Evolutionary conservation across 2,329 filamentous ascomycete genomes (phyloP).

Genomic region (Neofusicoccum umdonicola): DNA sequence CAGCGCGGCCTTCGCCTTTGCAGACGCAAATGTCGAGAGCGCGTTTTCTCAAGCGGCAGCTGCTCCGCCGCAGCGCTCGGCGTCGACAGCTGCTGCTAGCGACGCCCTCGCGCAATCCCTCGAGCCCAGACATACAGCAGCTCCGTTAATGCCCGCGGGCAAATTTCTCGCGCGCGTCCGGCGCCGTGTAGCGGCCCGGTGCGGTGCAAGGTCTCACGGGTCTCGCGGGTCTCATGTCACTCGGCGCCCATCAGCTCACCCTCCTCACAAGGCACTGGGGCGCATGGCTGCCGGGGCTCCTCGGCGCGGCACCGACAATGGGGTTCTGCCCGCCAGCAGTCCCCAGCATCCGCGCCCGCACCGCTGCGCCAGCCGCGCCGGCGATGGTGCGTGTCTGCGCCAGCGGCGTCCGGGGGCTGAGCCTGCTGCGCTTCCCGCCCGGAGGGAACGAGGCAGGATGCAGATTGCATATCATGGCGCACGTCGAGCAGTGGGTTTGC

Average conservation of each 20-base stretch:
- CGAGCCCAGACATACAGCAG: not conserved
- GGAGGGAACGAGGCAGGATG: not conserved
- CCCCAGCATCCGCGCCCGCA: not conserved
- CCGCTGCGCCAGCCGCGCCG: not conserved
- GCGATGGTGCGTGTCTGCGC: not conserved
- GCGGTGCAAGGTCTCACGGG: not conserved
- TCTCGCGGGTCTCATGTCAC: not conserved
- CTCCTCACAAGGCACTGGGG: not conserved
- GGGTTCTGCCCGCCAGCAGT: not conserved
- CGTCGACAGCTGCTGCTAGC: not conserved
- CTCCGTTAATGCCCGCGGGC: not conserved
- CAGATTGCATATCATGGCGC: not conserved
- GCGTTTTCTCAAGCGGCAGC: not conserved
- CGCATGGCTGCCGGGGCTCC: not conserved
- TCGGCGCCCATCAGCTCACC: not conserved
- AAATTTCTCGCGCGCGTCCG: not conserved
- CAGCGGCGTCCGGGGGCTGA: not conserved
- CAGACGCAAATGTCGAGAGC: not conserved
- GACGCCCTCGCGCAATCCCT: not conserved
- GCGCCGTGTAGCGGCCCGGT: conserved; percentile 8
- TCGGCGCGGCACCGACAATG: conserved; percentile 4
- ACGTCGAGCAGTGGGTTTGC: not conserved
- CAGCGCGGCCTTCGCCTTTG: not conserved
- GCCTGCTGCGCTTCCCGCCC: not conserved
- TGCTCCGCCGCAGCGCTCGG: not conserved